Base-by-base conservation (phyloP, 1,284 basidiomycete species). In the Ganoderma boninense region DNA sequence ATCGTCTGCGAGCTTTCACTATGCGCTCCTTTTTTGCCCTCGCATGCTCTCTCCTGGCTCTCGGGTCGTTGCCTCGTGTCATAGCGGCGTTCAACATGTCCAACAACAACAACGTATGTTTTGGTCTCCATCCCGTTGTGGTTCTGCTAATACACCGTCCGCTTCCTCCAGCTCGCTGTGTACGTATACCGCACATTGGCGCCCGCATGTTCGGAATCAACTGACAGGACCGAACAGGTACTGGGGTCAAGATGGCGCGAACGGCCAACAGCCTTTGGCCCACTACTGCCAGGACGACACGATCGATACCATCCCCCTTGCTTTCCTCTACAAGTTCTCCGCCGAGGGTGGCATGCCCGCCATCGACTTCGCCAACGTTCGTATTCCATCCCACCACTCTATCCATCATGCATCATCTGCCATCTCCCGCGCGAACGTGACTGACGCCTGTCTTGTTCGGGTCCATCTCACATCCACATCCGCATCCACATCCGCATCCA, bases 301-400 rank as follows among this genome's bases (percentile, higher is more conserved):
- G 13, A 84, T 89, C 64, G 82, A 89, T 76, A 83, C 82, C 59
- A 82, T 90, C 64, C 87, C 89, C 0, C 73, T 91, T 49, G 87
- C 89, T 1, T 91, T 91, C 80, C 77, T 91, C 65, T 82, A 86
- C 70, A 81, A 85, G 59, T 90, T 89, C 79, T 86, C 84, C 74
- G 84, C 83, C 20, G 81, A 81, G 54, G 89, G 87, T 14, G 85
- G 84, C 64, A 77, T 88, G 42, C 90, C 90, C 0, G 83, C 85
- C 26, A 85, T 91, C 71, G 83, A 91, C 79, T 79, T 91, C 67
- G 85, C 88, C 61, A 89, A 89, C 74, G 89, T 88, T 69, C 69
- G 84, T 75, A 8, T 40, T 40, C 38, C 32, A 40, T 20, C n/a
- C 57, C 20, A 40, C 57, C 38, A 38, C 10, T 10, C 38, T 10